These are phyloP conservation scores for Colletotrichum viniferum DNA, from an alignment of 2,329 filamentous ascomycete species.

Conservation along the genomic window DNA sequence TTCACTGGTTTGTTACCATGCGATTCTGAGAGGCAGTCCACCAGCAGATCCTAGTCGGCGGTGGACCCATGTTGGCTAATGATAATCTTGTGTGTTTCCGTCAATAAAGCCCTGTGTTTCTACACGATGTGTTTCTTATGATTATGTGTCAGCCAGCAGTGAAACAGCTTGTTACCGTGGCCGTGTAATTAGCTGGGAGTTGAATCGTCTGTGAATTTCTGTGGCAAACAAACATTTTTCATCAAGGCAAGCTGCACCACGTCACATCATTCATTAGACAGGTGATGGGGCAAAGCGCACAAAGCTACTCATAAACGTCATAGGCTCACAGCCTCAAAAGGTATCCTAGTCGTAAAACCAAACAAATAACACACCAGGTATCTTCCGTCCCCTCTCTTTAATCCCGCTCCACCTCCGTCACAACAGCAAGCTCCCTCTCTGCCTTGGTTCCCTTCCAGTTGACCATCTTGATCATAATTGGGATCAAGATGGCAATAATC, in stretches of 20 bases:
- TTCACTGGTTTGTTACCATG: not conserved
- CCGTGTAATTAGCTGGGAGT: not conserved
- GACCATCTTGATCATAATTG: slow-evolving; percentile 22
- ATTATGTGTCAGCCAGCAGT: not conserved
- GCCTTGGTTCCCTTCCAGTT: slow-evolving; percentile 21
- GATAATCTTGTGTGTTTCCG: not conserved
- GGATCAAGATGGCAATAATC: slow-evolving; percentile 26
- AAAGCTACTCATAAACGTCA: not conserved
- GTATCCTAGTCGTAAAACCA: not conserved
- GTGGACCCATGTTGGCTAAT: not conserved
- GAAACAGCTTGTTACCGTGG: not conserved
- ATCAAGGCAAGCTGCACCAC: not conserved
- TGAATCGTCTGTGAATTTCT: rapidly evolving
- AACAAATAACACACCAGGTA: not conserved
- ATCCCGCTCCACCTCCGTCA: not conserved
- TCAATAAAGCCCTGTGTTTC: not conserved
- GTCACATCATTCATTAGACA: not conserved
- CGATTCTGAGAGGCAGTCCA: rapidly evolving
- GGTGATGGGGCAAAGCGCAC: not conserved
- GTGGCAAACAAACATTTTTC: not conserved
- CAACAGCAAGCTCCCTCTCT: slow-evolving; percentile 16
- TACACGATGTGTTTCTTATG: not conserved
- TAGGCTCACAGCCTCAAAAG: not conserved
- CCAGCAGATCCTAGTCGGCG: not conserved
- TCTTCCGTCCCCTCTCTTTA: not conserved